A percentile compares a stretch with the other conserved stretches of the same genome.
phyloP scores from a whole-genome alignment of 1,284 basidiomycete genomes.

The Tranzscheliella williamsii region DNA sequence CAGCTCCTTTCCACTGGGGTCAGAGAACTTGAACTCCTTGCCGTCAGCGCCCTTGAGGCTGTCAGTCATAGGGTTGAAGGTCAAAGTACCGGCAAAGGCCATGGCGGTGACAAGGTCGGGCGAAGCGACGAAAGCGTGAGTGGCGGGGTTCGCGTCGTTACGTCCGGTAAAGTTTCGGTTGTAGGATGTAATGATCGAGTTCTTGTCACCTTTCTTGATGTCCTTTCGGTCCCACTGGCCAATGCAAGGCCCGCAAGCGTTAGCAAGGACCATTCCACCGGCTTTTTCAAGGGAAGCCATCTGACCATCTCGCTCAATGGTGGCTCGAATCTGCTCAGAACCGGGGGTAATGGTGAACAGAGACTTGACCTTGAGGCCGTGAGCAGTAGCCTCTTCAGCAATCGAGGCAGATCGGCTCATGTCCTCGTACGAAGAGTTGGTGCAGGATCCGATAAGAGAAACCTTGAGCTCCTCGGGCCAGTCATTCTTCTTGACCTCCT shows the following conservation, averaged over 20 bases:
- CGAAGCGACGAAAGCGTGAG: conserved; percentile 97
- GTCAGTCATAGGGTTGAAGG: conserved; percentile 97
- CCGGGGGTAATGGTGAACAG: conserved; percentile 97
- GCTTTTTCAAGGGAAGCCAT: conserved; percentile 82
- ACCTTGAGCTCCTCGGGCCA: conserved; percentile 98
- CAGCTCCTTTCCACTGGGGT: conserved; percentile 86
- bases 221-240: conserved; percentile 98
- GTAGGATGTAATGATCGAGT: conserved; percentile 94
- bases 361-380: conserved; percentile 87
- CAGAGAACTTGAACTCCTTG: conserved; percentile 95
- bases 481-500: conserved; percentile 88
- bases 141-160: conserved; percentile 98
- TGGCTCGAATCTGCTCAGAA: conserved; percentile 96
- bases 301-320: conserved; percentile 93
- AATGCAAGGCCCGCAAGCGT: conserved; percentile 98
- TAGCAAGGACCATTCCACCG: conserved; percentile 92
- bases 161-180: conserved; percentile 99
- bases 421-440: conserved; percentile 99
- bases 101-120: conserved; percentile 98
- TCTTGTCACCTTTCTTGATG: conserved; percentile 92
- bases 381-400: conserved; percentile 80
- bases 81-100: conserved; percentile 88
- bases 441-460: conserved; percentile 97
- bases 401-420: conserved; percentile 97
- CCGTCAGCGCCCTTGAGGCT: conserved; percentile 84